Conservation (phyloP, 306 rosid species). For the Sindora glabra region DNA sequence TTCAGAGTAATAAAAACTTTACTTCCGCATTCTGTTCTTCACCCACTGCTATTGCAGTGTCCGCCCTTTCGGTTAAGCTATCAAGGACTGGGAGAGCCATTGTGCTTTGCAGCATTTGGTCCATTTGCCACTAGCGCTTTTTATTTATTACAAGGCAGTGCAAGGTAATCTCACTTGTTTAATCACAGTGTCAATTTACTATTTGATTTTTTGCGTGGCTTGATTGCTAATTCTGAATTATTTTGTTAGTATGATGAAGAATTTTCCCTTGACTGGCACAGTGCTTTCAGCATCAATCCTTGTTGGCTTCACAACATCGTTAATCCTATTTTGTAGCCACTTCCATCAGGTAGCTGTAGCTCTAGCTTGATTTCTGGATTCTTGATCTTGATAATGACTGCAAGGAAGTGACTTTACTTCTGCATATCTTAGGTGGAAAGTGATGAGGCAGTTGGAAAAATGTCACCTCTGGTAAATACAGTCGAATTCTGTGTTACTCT, state of each 20-base stretch:
- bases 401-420: conserved; percentile 11
- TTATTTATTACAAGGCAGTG: conserved; percentile 67
- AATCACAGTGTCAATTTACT: not conserved
- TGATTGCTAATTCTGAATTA: conserved; percentile 21
- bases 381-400: not conserved
- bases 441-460: conserved; percentile 69
- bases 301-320: conserved; percentile 75
- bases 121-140: conserved; percentile 81
- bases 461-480: conserved; percentile 75
- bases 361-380: conserved; percentile 13
- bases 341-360: conserved; percentile 66
- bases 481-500: not conserved
- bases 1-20: not conserved
- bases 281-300: conserved; percentile 72
- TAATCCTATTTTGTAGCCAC: conserved; percentile 88
- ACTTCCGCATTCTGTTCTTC: conserved; percentile 3
- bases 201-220: conserved; percentile 13
- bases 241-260: conserved; percentile 39
- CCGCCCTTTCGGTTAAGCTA: conserved; percentile 93
- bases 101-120: conserved; percentile 91
- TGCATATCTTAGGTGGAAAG: conserved; percentile 54
- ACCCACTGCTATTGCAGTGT: conserved; percentile 44
- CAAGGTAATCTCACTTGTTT: conserved; percentile 45
- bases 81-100: conserved; percentile 84
- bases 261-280: conserved; percentile 43